A percentile compares a stretch with the other conserved stretches of the same genome.
Evolutionary conservation across 176 grass and related monocot genomes (phyloP).

Genomic region (Ensete glaucum): DNA sequence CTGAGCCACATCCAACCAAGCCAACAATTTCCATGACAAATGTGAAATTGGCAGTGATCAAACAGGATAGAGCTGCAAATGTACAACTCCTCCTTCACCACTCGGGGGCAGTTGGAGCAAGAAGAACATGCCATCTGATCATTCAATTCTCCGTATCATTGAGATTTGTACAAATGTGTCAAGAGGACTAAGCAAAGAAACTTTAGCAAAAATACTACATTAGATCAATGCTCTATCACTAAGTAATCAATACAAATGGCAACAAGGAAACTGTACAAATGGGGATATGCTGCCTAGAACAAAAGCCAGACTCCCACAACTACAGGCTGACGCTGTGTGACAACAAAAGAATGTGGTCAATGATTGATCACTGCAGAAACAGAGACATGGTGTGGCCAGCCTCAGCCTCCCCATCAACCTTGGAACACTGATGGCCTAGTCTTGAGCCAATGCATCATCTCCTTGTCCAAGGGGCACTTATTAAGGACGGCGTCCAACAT

Average conservation of each 20-base stretch:
- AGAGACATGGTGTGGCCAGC: slow-evolving; percentile 29
- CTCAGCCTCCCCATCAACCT: slow-evolving; percentile 42
- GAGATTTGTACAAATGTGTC: slow-evolving; percentile 5
- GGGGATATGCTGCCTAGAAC: slow-evolving; percentile 38
- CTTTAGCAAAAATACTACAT: slow-evolving; percentile 26
- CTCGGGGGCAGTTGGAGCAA: neutral
- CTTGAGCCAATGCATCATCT: slow-evolving; percentile 97
- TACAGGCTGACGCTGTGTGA: slow-evolving; percentile 36
- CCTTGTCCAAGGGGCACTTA: slow-evolving; percentile 80
- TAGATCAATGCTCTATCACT: slow-evolving; percentile 40
- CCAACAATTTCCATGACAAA: too few species aligned
- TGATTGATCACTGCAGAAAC: slow-evolving; percentile 43
- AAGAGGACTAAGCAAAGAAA: neutral
- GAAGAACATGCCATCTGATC: slow-evolving; percentile 1
- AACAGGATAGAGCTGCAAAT: too few species aligned
- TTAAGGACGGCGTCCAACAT: slow-evolving; percentile 87
- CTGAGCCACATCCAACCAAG: too few species aligned
- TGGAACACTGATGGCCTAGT: slow-evolving; percentile 77
- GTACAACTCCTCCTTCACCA: too few species aligned
- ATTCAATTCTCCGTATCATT: slow-evolving; percentile 1
- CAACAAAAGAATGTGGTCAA: slow-evolving; percentile 61
- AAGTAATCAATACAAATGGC: slow-evolving; percentile 56
- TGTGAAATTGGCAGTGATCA: too few species aligned
- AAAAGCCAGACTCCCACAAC: slow-evolving; percentile 41
- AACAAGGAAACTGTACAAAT: slow-evolving; percentile 48